phyloP scores from a whole-genome alignment of 768 basidiomycete species.

The Ramaria sp. region DNA sequence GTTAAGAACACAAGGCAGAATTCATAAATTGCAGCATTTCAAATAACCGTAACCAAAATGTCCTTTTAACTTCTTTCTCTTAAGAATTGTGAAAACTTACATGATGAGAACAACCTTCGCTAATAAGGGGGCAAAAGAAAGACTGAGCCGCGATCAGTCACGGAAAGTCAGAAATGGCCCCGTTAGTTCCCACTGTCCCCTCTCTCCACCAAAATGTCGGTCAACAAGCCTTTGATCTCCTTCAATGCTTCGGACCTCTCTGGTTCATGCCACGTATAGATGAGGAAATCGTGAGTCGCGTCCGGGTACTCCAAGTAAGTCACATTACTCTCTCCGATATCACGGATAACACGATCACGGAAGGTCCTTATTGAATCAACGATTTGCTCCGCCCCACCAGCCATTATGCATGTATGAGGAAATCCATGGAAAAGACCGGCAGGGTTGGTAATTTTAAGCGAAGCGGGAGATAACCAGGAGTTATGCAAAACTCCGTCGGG shows the following conservation, averaged over 20 bases:
- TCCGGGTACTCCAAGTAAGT: constrained; percentile 14
- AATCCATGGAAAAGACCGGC: constrained; percentile 41
- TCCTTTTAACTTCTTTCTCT: too few relatives aligned
- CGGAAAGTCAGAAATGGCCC: too few relatives aligned
- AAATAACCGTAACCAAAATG: too few relatives aligned
- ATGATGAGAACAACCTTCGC: too few relatives aligned
- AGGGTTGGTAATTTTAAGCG: not conserved
- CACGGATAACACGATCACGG: constrained; percentile 35
- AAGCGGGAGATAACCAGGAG: constrained; percentile 51
- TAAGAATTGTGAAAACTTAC: too few relatives aligned
- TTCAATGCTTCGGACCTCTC: constrained; percentile 1
- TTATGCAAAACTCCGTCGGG: constrained; percentile 34
- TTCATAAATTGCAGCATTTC: too few relatives aligned
- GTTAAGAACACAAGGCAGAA: too few relatives aligned
- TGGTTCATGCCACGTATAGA: constrained; percentile 10
- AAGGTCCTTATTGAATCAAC: constrained; percentile 41
- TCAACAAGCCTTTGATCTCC: too few relatives aligned
- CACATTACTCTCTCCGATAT: constrained; percentile 20
- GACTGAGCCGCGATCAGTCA: too few relatives aligned
- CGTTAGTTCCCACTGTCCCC: too few relatives aligned
- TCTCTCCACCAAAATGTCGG: too few relatives aligned
- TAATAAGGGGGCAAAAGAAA: too few relatives aligned
- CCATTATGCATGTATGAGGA: constrained; percentile 51
- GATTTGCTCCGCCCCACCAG: constrained; percentile 46
- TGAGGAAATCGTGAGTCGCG: constrained; percentile 10